phyloP scores from a whole-genome alignment of 768 basidiomycete species.

The Lentinus brumalis region DNA sequence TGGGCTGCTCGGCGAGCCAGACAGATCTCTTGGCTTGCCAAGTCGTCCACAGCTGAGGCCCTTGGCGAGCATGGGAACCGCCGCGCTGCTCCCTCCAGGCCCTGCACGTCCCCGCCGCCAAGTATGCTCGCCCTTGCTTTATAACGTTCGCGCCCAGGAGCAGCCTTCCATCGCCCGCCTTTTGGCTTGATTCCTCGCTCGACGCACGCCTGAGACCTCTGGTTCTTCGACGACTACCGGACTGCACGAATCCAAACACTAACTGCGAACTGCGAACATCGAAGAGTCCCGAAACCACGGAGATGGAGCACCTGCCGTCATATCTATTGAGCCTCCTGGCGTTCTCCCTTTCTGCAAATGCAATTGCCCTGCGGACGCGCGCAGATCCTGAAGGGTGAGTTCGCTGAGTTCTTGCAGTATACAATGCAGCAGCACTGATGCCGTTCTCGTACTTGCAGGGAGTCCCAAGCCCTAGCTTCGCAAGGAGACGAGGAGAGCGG shows the following conservation, averaged over 20 bases:
- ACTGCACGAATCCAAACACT: too few species aligned
- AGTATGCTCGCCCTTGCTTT: conserved; percentile 13
- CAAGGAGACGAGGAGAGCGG: conserved; percentile 5
- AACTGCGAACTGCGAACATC: background rate
- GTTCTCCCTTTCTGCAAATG: background rate
- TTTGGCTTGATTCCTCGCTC: background rate
- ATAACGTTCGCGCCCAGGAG: background rate
- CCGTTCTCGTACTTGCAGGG: background rate
- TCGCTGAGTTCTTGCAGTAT: background rate
- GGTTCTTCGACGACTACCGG: background rate
- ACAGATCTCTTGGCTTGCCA: conserved; percentile 22
- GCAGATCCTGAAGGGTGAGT: background rate
- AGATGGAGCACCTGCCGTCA: background rate
- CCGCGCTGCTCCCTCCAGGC: conserved; percentile 8
- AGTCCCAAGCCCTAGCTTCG: background rate
- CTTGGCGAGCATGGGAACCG: conserved; percentile 20
- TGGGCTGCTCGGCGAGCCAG: conserved; percentile 7
- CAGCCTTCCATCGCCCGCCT: background rate
- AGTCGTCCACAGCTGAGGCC: conserved; percentile 15
- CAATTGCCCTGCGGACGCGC: background rate
- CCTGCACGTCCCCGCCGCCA: conserved; percentile 18
- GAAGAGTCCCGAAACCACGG: background rate
- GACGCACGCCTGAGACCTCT: background rate
- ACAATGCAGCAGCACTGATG: background rate
- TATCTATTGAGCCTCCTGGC: background rate